Percentiles rank a stretch among this genome's conserved stretches.
Evolutionary conservation across 441 rosid species (phyloP).

Genomic region (Aleurites moluccanus): DNA sequence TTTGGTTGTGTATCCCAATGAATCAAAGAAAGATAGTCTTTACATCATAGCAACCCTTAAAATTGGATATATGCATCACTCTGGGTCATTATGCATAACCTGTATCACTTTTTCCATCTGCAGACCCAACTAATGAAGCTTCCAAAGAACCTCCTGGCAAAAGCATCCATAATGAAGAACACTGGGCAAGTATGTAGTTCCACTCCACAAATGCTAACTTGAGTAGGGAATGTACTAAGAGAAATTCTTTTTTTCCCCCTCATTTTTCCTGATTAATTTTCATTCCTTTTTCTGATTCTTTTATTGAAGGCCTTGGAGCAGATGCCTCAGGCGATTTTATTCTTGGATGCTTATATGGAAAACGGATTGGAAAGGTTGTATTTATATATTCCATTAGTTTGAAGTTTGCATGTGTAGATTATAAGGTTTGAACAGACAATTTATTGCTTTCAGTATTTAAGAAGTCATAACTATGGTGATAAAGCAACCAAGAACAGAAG

Average conservation of each 20-base stretch:
- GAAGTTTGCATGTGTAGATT: not conserved
- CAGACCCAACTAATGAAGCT: slow-evolving; percentile 55
- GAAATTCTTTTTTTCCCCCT: not conserved
- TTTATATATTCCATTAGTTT: not conserved
- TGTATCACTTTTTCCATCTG: slow-evolving; percentile 15
- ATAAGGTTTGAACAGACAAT: not conserved
- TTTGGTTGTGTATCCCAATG: no score
- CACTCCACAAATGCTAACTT: not conserved
- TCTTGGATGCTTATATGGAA: slow-evolving; percentile 66
- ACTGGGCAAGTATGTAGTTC: slow-evolving; percentile 50
- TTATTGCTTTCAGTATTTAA: not conserved
- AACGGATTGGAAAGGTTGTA: slow-evolving; percentile 52
- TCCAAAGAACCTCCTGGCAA: slow-evolving; percentile 63
- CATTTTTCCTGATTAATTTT: not conserved
- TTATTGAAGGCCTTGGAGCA: slow-evolving; percentile 51
- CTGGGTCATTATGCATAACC: not conserved
- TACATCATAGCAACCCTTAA: not conserved
- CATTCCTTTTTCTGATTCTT: not conserved
- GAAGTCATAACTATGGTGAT: no score
- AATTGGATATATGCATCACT: not conserved
- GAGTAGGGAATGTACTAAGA: not conserved
- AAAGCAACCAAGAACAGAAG: no score
- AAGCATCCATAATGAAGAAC: slow-evolving; percentile 49
- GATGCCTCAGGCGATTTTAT: slow-evolving; percentile 55
- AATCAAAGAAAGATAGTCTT: not conserved